A percentile compares a stretch with the other conserved stretches of the same genome.
phyloP scores from a whole-genome alignment of 106 monocot genomes.

The Alisma plantagoaquatica region DNA sequence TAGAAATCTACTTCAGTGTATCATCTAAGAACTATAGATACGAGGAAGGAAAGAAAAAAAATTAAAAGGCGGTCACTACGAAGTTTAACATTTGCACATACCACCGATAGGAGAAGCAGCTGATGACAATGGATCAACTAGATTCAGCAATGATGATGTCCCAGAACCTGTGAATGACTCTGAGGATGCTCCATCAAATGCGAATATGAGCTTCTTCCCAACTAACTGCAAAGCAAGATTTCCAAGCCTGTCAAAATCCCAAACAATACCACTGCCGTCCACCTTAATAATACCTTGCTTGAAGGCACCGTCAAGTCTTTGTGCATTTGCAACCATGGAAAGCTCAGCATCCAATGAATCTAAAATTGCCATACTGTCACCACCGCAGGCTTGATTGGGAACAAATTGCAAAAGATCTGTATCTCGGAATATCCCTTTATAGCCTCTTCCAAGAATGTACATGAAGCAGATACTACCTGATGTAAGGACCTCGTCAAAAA shows the following conservation, averaged over 20 bases:
- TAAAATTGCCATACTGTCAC: constrained; percentile 91
- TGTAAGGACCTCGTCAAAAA: constrained; percentile 95
- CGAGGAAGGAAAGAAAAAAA: neutral
- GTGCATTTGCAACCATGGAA: constrained; percentile 38
- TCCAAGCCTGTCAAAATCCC: constrained; percentile 82
- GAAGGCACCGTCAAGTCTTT: constrained; percentile 49
- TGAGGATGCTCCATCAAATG: constrained; percentile 89
- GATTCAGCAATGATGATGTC: constrained; percentile 79
- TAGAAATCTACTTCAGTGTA: too few relatives aligned
- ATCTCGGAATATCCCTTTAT: constrained; percentile 93
- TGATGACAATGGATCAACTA: constrained; percentile 89
- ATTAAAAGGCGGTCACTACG: neutral
- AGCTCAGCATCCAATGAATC: constrained; percentile 82
- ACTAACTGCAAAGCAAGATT: constrained; percentile 70
- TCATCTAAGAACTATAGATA: too few relatives aligned
- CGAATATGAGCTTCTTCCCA: constrained; percentile 96
- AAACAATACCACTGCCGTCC: constrained; percentile 88
- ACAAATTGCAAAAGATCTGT: constrained; percentile 89
- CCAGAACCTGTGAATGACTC: constrained; percentile 84
- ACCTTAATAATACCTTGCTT: constrained; percentile 53
- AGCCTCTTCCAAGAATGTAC: constrained; percentile 95
- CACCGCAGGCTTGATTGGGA: constrained; percentile 93
- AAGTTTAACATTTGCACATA: constrained; percentile 15
- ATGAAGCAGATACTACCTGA: constrained; percentile 89
- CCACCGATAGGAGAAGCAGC: constrained; percentile 99